Evolutionary conservation across 2,329 filamentous ascomycete genomes (phyloP), one percentile per base, ranked within the genome.

Genomic region (Aspergillus amoenus): DNA sequence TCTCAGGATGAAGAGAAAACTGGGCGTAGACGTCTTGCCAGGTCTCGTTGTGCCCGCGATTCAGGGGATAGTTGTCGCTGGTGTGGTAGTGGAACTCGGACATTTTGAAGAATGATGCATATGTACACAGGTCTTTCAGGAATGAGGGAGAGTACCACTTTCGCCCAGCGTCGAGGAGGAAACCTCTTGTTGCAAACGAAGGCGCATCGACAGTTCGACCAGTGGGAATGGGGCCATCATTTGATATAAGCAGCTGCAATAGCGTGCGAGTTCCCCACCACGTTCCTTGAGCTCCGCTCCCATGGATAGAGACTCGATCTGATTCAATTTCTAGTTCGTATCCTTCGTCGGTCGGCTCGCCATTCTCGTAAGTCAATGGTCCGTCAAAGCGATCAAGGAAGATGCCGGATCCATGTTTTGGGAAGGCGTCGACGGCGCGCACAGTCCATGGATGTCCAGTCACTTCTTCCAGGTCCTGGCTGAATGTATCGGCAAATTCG

Each of bases 31-130:
- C 73, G 11, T 78, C 69, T 27, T 81, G 66, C 52, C 78, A 80
- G 0, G 75, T 76, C 47, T 81, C 78, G 17, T 75, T 73, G 3
- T 74, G 76, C 46, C 84, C 84, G 17, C 78, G 73, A 21, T 75
- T 71, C 1, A 78, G 71, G 37, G 82, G 82, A 43, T 81, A 78
- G 61, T 85, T 85, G 65, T 86, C 84, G 58, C 79, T 83, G 3
- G 84, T 73, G 64, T 86, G 84, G 17, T 85, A 68, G 44, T 86
- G 84, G 52, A 86, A 81, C 1, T 79, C 79, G 60, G 84, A 85
- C 61, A 85, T 79, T 64, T 86, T 86, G 72, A 84, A 86, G 65
- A 82, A 85, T 27, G 82, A 85, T 60, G 84, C 79, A 67, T 85
- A 86, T 0, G 79, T 77, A 68, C 84, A 86, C 60, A 86, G 71